phyloP scores from a whole-genome alignment of 2,329 filamentous ascomycete species.

The Sclerotinia glacialis region DNA sequence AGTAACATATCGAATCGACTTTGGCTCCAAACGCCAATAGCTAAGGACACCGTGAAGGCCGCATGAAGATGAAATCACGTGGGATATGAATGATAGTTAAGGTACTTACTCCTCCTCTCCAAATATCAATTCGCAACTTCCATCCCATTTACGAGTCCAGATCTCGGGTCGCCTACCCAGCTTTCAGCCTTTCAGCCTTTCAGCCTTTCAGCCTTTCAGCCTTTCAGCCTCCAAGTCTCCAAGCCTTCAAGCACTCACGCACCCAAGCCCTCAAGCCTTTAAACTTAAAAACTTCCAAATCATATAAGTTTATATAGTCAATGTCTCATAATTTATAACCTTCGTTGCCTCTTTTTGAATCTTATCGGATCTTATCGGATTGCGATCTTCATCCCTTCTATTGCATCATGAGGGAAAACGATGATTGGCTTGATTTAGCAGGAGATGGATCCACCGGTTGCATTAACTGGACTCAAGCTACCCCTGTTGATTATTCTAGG shows the following conservation, averaged over 20 bases:
- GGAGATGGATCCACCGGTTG: not conserved
- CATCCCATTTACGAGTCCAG: not conserved
- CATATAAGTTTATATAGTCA: not conserved
- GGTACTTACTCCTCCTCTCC: too few relatives aligned
- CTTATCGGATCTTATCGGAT: conserved; percentile 16
- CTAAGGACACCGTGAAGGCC: not conserved
- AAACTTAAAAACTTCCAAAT: too few relatives aligned
- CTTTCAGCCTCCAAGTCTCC: too few relatives aligned
- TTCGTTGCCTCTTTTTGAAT: not conserved
- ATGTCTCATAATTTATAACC: not conserved
- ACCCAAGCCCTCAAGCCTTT: not conserved
- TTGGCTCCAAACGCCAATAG: not conserved
- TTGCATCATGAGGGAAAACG: conserved; percentile 16
- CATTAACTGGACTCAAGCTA: too few relatives aligned
- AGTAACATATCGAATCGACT: too few relatives aligned
- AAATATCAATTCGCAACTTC: not conserved
- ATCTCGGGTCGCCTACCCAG: not conserved
- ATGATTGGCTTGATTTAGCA: conserved; percentile 6
- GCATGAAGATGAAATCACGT: conserved; percentile 1
- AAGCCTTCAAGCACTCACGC: too few relatives aligned
- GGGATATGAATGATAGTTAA: too few relatives aligned
- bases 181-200: not conserved
- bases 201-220: too few relatives aligned
- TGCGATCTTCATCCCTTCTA: conserved; percentile 13
- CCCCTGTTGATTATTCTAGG: too few relatives aligned